Percentiles rank a stretch among this genome's conserved stretches.
These are phyloP conservation scores for Claviceps pazoutovae DNA, from an alignment of 2,329 filamentous ascomycete genomes.

Conservation along the genomic window DNA sequence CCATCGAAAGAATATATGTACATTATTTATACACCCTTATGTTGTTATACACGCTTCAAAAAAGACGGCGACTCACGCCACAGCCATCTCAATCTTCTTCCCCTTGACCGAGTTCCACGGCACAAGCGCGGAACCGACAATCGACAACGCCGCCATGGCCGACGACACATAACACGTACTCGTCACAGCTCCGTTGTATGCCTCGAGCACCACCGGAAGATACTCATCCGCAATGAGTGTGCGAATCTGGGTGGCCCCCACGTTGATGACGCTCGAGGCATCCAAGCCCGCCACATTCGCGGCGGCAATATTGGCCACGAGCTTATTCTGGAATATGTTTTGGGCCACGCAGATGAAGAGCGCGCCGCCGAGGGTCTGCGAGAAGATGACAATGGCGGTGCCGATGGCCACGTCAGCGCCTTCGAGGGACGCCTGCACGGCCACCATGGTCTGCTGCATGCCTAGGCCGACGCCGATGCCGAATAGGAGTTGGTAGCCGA, in stretches of 20 bases:
- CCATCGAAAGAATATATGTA: too few relatives aligned
- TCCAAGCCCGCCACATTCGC: slow-evolving; percentile 4
- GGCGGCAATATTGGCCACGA: slow-evolving; percentile 13
- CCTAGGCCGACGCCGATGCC: slow-evolving; percentile 29
- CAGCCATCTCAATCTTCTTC: slow-evolving; percentile 6
- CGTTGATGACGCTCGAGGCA: not conserved
- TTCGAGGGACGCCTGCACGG: slow-evolving; percentile 29
- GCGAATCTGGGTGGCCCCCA: slow-evolving; percentile 5
- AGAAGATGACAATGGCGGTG: slow-evolving; percentile 32
- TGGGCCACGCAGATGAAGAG: slow-evolving; percentile 39
- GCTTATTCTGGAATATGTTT: slow-evolving; percentile 34
- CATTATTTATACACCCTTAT: too few relatives aligned
- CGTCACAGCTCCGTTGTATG: slow-evolving; percentile 5
- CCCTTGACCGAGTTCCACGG: slow-evolving; percentile 7
- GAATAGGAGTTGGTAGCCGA: slow-evolving; percentile 23
- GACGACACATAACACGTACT: slow-evolving; percentile 6
- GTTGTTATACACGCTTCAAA: too few relatives aligned
- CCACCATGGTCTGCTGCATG: slow-evolving; percentile 31
- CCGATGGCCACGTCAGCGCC: slow-evolving; percentile 30
- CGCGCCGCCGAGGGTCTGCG: slow-evolving; percentile 27
- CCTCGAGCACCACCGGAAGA: slow-evolving; percentile 2
- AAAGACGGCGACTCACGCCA: not conserved
- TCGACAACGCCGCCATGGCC: slow-evolving; percentile 3
- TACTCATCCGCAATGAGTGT: slow-evolving; percentile 2
- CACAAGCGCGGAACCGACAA: slow-evolving; percentile 2